Conservation (phyloP, 371 early-diverging fungal genomes). For the Haplosporangium sp. region DNA sequence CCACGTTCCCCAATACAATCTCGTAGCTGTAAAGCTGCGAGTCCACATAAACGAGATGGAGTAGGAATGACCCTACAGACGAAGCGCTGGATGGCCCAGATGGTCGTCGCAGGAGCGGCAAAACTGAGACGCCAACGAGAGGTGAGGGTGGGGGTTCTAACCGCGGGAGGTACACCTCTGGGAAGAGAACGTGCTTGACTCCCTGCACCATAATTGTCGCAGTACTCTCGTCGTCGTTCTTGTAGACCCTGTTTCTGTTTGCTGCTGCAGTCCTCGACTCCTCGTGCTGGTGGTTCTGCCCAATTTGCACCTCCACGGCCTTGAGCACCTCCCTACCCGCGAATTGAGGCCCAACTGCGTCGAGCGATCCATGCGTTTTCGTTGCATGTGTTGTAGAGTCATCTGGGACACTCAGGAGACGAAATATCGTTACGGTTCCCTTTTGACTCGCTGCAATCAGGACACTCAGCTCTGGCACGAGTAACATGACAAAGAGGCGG, state of each 20-base stretch:
- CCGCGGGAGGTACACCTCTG: conserved; percentile 47
- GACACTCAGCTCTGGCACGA: conserved; percentile 42
- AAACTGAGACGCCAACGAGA: conserved; percentile 32
- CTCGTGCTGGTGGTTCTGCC: too few species aligned
- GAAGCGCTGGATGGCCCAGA: background rate
- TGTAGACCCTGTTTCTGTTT: background rate
- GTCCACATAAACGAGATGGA: conserved; percentile 40
- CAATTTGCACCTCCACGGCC: too few species aligned
- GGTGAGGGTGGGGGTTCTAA: conserved; percentile 30
- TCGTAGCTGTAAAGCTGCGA: conserved; percentile 41
- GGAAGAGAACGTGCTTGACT: conserved; percentile 31
- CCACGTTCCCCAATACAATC: conserved; percentile 34
- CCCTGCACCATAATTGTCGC: conserved; percentile 8
- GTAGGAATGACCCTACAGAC: conserved; percentile 19
- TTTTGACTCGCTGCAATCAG: conserved; percentile 50
- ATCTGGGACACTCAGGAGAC: conserved; percentile 33
- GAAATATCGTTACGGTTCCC: conserved; percentile 34
- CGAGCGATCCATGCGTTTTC: too few species aligned
- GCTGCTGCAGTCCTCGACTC: too few species aligned
- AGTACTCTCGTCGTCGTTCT: background rate
- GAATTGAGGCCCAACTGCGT: too few species aligned
- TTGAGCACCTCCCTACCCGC: background rate
- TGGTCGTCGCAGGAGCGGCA: conserved; percentile 10
- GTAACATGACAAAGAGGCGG: conserved; percentile 38
- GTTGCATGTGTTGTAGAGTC: too few species aligned